Percentiles rank a stretch among this genome's conserved stretches.
Evolutionary conservation across 2,329 filamentous ascomycete species (phyloP).

Genomic region (Bipolaris victoriae): DNA sequence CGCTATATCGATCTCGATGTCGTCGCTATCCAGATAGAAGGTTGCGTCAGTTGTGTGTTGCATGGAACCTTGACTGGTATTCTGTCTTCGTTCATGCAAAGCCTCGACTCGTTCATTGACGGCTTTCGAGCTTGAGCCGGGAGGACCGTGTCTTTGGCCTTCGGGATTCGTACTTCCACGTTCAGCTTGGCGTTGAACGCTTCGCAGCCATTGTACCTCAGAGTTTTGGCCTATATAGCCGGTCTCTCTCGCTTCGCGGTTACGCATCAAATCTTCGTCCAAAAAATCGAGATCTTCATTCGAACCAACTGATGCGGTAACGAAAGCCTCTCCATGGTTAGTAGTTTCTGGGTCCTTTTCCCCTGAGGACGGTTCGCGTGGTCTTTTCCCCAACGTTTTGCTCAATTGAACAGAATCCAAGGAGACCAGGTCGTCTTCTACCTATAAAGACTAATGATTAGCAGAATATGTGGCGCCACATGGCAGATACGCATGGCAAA

Average conservation of each 20-base stretch:
- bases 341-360: not conserved
- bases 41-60: conserved; percentile 33
- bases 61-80: conserved; percentile 13
- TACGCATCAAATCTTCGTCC: conserved; percentile 40
- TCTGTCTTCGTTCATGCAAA: conserved; percentile 26
- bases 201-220: conserved; percentile 44
- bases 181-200: conserved; percentile 33
- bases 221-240: conserved; percentile 46
- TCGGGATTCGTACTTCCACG: conserved; percentile 12
- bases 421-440: conserved; percentile 26
- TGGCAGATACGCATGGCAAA: not conserved
- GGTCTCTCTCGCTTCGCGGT: conserved; percentile 36
- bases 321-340: conserved; percentile 27
- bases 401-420: conserved; percentile 1
- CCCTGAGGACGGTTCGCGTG: conserved; percentile 3
- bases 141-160: conserved; percentile 27
- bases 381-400: conserved; percentile 24
- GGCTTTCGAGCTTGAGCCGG: conserved; percentile 20
- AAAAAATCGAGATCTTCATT: conserved; percentile 39
- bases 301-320: conserved; percentile 34
- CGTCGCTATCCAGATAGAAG: conserved; percentile 47
- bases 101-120: conserved; percentile 23
- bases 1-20: conserved; percentile 30
- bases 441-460: conserved; percentile 13
- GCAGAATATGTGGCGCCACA: not conserved